Percentiles rank a stretch among this genome's conserved stretches.
Conservation (phyloP, 2,329 filamentous ascomycete genomes). For the Talaromyces sp. region DNA sequence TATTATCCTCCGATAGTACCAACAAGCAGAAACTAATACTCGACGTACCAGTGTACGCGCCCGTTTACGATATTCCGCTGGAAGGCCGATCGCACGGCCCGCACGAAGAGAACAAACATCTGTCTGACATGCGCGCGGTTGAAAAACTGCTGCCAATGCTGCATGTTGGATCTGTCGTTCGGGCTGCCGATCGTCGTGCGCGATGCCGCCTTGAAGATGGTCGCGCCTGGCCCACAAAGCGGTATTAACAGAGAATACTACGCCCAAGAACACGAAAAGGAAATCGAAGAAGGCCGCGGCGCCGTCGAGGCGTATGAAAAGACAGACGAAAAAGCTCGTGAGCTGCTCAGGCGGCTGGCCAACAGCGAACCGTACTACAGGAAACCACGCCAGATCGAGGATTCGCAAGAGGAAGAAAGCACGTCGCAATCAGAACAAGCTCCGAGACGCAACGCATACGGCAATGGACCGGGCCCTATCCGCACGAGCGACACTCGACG, state of each 20-base stretch:
- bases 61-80: conserved; percentile 95
- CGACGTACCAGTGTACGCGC: conserved; percentile 61
- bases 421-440: conserved; percentile 38
- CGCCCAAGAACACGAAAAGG: conserved; percentile 92
- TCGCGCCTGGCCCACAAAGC: conserved; percentile 85
- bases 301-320: conserved; percentile 89
- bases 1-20: not conserved
- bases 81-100: conserved; percentile 85
- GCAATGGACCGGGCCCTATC: conserved; percentile 58
- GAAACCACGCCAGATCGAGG: conserved; percentile 72
- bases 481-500: conserved; percentile 60
- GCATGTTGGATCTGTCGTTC: conserved; percentile 96
- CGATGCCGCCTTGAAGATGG: conserved; percentile 96
- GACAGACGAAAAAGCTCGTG: conserved; percentile 92
- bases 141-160: conserved; percentile 98
- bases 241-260: conserved; percentile 96
- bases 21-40: conserved; percentile 3
- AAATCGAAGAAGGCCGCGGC: conserved; percentile 85
- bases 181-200: conserved; percentile 90
- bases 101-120: conserved; percentile 90
- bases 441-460: conserved; percentile 34
- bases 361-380: conserved; percentile 94
- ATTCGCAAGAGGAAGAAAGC: conserved; percentile 20
- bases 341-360: conserved; percentile 76
- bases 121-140: conserved; percentile 93